Base-by-base conservation (phyloP, 2,329 filamentous ascomycete species). In the Aspergillus uvarum region DNA sequence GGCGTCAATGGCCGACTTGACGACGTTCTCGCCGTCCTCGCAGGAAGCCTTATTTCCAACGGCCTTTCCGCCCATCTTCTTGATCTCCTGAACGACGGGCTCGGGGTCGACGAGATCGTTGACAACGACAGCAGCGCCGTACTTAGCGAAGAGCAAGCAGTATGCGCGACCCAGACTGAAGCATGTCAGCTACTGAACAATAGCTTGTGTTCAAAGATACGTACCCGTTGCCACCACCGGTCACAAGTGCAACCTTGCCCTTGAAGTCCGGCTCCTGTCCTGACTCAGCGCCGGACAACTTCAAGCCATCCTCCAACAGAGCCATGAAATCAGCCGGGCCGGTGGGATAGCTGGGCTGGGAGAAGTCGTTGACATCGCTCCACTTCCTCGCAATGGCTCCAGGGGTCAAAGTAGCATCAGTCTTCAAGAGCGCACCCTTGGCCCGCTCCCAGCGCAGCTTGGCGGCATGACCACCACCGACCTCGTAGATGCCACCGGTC, bases 41-140 rank as follows among this genome's bases (percentile, higher is more conserved):
- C 93, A 93, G 52, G 91, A 96, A 59, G 91, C 92, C 82, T 96
- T 97, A 78, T 96, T 92, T 69, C 92, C 92, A 59, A 91, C 90
- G 29, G 95, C 94, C 80, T 96, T 89, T 65, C 93, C 94, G 59
- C 95, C 95, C 51, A 88, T 72, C 78, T 93, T 90, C 81, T 90
- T 89, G 74, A 99, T 98, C 82, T 99, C 95, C 69, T 89, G 85
- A 44, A 98, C 95, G 42, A 96, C 92, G 53, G 86, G 85, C 72
- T 97, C 93, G 5, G 95, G 95, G 81, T 98, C 89, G 53, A 89
- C 86, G n/a, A 99, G 83, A 74, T 99, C 95, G 79, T 99, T 99
- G 69, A 99, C 92, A 35, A 98, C 94, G 26, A 99, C 83, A 55
- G 89, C 87, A 42, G 91, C 91, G 61, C 92, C 92, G 61, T 88